Percentiles rank a stretch among this genome's conserved stretches.
These are phyloP conservation scores for Strigomonas oncopelti DNA, from an alignment of 208 protist species.

Conservation along the genomic window DNA sequence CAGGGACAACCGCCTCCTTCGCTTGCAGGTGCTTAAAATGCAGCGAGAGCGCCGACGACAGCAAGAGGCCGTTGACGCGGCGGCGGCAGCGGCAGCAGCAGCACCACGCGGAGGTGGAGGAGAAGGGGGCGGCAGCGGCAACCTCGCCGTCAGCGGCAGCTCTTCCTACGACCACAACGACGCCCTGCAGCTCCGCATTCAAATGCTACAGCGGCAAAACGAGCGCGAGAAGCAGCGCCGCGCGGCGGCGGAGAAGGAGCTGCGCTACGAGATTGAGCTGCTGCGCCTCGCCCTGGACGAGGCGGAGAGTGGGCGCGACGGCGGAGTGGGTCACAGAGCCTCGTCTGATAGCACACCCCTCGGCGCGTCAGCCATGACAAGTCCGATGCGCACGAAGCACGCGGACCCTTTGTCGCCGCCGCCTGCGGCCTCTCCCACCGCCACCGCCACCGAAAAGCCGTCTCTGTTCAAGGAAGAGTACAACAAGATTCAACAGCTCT, in stretches of 20 bases:
- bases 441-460: background rate
- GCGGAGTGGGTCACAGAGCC: background rate
- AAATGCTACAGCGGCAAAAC: slow-evolving; percentile 42
- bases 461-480: background rate
- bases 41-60: slow-evolving; percentile 23
- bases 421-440: too few species aligned
- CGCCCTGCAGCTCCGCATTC: slow-evolving; percentile 30
- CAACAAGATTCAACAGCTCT: background rate
- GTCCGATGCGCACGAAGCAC: background rate
- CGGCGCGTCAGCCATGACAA: background rate
- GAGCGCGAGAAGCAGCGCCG: slow-evolving; percentile 32
- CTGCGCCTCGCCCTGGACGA: slow-evolving; percentile 25
- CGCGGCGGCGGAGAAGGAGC: slow-evolving; percentile 24
- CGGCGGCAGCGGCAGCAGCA: background rate
- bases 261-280: slow-evolving; percentile 28
- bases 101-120: too few species aligned
- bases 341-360: background rate
- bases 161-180: slow-evolving; percentile 6
- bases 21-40: slow-evolving; percentile 37
- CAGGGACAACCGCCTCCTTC: slow-evolving; percentile 52
- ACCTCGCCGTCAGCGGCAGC: background rate
- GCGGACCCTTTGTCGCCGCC: background rate
- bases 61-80: background rate
- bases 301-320: slow-evolving; percentile 6
- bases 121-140: too few species aligned